Evolutionary conservation across 2,329 filamentous ascomycete species (phyloP).

Genomic region (Gremmenia infestans): DNA sequence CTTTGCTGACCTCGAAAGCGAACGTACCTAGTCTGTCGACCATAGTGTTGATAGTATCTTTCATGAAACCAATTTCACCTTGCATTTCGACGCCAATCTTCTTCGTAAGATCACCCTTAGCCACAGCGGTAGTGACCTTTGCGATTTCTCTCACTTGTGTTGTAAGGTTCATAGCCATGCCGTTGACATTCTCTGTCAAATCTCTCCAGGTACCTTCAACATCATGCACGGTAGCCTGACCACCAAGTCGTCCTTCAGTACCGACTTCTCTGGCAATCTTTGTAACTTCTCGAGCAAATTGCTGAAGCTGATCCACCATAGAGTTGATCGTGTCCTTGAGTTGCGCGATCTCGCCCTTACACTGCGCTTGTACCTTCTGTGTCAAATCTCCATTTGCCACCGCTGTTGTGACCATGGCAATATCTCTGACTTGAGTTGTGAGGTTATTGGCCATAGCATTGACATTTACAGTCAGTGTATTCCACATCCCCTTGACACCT

Average conservation of each 20-base stretch:
- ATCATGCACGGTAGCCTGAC: constrained; percentile 92
- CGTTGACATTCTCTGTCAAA: constrained; percentile 91
- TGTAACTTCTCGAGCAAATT: constrained; percentile 95
- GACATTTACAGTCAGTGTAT: constrained; percentile 79
- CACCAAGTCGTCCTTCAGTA: constrained; percentile 88
- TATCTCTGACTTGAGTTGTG: constrained; percentile 88
- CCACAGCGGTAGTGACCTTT: constrained; percentile 92
- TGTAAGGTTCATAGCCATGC: constrained; percentile 97
- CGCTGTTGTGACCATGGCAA: constrained; percentile 74
- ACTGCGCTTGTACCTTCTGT: constrained; percentile 92
- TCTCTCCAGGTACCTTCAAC: constrained; percentile 97
- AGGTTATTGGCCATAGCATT: constrained; percentile 86
- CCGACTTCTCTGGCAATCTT: constrained; percentile 95
- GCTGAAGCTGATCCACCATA: constrained; percentile 96
- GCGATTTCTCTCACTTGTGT: constrained; percentile 98
- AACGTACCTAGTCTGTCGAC: constrained; percentile 95
- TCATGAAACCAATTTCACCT: constrained; percentile 91
- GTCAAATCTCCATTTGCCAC: constrained; percentile 84
- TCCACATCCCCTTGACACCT: constrained; percentile 85
- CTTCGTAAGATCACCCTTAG: constrained; percentile 87
- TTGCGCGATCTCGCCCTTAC: constrained; percentile 85
- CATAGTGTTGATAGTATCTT: constrained; percentile 98
- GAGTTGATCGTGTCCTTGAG: constrained; percentile 98
- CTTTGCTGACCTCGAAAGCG: constrained; percentile 91
- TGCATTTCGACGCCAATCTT: constrained; percentile 93